phyloP scores from a whole-genome alignment of 2,329 filamentous ascomycete genomes.

The Rhynchosporium graminicola region DNA sequence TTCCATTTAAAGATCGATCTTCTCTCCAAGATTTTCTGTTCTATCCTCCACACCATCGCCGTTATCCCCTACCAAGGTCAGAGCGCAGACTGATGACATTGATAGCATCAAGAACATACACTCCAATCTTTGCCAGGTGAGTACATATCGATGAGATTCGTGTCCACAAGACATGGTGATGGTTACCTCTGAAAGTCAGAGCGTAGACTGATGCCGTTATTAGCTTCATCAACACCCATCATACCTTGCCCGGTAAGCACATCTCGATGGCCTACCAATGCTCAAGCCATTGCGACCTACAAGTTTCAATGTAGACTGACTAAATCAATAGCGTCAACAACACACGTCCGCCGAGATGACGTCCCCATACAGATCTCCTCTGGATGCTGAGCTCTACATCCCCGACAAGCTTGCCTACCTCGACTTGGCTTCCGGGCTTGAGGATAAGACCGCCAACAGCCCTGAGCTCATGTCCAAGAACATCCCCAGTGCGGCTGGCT shows the following conservation, averaged over 20 bases:
- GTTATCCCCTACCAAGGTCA: neutral
- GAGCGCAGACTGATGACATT: neutral
- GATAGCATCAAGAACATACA: neutral
- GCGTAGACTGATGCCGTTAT: no score
- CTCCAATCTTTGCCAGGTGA: neutral
- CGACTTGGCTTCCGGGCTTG: conserved; percentile 6
- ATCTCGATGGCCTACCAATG: no score
- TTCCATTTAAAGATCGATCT: neutral
- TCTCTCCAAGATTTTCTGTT: neutral
- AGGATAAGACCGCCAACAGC: neutral
- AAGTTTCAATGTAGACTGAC: neutral
- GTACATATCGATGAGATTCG: no score
- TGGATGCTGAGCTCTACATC: neutral
- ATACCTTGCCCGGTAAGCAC: no score
- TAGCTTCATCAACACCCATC: no score
- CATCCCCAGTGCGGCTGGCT: neutral
- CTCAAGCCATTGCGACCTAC: no score
- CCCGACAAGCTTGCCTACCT: conserved; percentile 5
- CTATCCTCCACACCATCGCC: neutral
- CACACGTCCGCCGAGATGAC: neutral
- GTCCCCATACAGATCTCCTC: neutral
- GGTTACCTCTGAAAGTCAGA: no score
- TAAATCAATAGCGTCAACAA: neutral
- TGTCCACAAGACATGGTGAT: no score
- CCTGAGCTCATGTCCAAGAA: conserved; percentile 6